Evolutionary conservation across 2,329 filamentous ascomycete species (phyloP), one percentile per base, ranked within the genome.

Genomic region (Epichloe hybrida): DNA sequence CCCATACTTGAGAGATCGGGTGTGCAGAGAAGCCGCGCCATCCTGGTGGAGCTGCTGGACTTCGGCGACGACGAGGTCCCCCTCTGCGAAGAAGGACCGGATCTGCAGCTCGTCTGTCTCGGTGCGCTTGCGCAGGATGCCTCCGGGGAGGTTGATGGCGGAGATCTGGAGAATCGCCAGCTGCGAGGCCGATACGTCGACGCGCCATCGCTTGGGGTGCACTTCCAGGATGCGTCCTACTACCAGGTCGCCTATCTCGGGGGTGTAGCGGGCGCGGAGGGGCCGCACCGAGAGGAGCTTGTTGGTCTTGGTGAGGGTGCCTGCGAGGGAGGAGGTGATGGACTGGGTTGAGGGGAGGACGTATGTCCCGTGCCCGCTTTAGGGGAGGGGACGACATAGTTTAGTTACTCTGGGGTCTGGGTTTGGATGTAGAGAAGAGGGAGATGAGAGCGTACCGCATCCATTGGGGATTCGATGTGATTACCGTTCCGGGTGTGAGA

Each of bases 21-120:
- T 97, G 70, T 98, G 93, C 62, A 98, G 73, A 52, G 83, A 84
- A 1, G 93, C 90, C 1, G 81, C 84, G 52, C 90, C 91, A 68
- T 97, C 91, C 52, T 81, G 77, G 65, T 89, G 88, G 50, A 98
- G 74, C 58, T 81, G 80, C 75, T 98, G 93, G 50, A 98, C 93
- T 70, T 98, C 93, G 1, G 93, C 93, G 17, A 97, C 87, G 15
- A 98, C 72, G 49, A 98, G 71, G 65, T 98, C 93, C 12, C 93
- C 93, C 68, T 98, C 93, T 50, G 85, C 83, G 71, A 98, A 97
- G 69, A 96, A 98, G n/a, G 83, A 88, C 47, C 93, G 81, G 68
- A 98, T 97, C 69, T 97, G 93, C 61, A 98, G 76, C 72, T 97
- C 93, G 67, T 98, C 93, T 15, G 93, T 94, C 62, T 91, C 90